phyloP scores from a whole-genome alignment of 2,329 filamentous ascomycete genomes.

The Beauveria scarabaeidicola region DNA sequence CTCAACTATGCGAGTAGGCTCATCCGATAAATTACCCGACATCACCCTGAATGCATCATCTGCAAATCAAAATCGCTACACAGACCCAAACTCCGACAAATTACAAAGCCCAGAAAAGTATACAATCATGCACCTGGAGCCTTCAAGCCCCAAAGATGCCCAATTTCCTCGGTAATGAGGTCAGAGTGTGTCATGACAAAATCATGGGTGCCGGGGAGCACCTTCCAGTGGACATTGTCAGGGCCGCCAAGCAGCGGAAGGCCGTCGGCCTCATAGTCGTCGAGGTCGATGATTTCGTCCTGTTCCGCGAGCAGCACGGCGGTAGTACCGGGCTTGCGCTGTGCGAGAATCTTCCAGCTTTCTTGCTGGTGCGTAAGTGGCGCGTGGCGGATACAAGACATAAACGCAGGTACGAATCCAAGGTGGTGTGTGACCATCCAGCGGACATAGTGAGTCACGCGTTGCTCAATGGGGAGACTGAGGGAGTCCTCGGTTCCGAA shows the following conservation, averaged over 20 bases:
- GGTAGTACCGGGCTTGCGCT: conserved; percentile 34
- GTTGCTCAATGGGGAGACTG: conserved; percentile 33
- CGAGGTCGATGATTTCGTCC: conserved; percentile 45
- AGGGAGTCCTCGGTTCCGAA: conserved; percentile 10
- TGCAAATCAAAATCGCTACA: background rate
- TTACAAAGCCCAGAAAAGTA: background rate
- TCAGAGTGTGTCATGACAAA: conserved; percentile 51
- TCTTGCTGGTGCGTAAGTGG: conserved; percentile 45
- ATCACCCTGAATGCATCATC: background rate
- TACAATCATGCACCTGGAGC: background rate
- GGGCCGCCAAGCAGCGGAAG: conserved; percentile 43
- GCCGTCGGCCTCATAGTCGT: conserved; percentile 40
- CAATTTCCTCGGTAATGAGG: conserved; percentile 37
- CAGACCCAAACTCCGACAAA: background rate
- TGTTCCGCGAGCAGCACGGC: conserved; percentile 42
- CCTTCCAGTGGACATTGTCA: conserved; percentile 39
- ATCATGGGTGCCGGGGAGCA: conserved; percentile 49
- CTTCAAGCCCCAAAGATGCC: conserved; percentile 35
- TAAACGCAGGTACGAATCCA: conserved; percentile 53
- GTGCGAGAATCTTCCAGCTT: conserved; percentile 39
- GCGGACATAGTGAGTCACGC: conserved; percentile 42
- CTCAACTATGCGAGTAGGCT: background rate
- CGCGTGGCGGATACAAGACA: conserved; percentile 46
- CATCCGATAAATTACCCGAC: background rate
- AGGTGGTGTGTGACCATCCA: conserved; percentile 50